Percentiles rank a stretch among this genome's conserved stretches.
These are phyloP conservation scores for Cytospora schulzeri DNA, from an alignment of 2,329 filamentous ascomycete species.

Conservation along the genomic window DNA sequence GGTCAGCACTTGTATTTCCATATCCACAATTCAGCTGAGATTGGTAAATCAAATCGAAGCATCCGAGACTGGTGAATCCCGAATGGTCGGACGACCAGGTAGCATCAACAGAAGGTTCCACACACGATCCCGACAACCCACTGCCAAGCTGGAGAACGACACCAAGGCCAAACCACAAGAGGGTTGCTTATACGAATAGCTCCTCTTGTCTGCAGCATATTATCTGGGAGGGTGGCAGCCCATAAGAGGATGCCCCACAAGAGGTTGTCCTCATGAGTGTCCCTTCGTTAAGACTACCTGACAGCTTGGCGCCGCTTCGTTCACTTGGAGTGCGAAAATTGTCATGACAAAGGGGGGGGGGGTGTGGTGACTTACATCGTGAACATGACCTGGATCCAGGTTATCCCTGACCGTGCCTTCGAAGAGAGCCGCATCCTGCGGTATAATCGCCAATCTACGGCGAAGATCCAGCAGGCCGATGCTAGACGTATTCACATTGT, in stretches of 20 bases:
- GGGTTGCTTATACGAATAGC: not conserved
- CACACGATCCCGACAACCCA: not conserved
- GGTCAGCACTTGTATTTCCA: conserved; percentile 24
- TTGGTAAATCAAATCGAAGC: conserved; percentile 11
- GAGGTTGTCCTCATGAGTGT: not conserved
- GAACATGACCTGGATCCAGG: conserved; percentile 89
- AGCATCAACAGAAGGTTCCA: not conserved
- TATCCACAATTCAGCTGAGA: conserved; percentile 14
- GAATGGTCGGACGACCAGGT: conserved; percentile 4
- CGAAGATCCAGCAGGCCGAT: conserved; percentile 91
- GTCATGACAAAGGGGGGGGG: not conserved
- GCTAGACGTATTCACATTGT: conserved; percentile 82
- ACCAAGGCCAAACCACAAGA: not conserved
- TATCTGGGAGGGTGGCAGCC: not conserved
- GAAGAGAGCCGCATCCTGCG: conserved; percentile 95
- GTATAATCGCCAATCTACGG: conserved; percentile 90
- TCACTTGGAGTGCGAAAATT: not conserved
- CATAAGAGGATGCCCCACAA: not conserved
- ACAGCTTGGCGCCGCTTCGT: not conserved
- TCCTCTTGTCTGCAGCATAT: not conserved
- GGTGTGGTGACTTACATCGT: conserved; percentile 55
- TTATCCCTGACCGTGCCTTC: conserved; percentile 77
- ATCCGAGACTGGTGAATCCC: conserved; percentile 9
- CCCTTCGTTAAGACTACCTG: not conserved
- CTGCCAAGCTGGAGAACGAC: not conserved